phyloP scores from a whole-genome alignment of 1,284 basidiomycete genomes.

The Ganoderma resinaceum region DNA sequence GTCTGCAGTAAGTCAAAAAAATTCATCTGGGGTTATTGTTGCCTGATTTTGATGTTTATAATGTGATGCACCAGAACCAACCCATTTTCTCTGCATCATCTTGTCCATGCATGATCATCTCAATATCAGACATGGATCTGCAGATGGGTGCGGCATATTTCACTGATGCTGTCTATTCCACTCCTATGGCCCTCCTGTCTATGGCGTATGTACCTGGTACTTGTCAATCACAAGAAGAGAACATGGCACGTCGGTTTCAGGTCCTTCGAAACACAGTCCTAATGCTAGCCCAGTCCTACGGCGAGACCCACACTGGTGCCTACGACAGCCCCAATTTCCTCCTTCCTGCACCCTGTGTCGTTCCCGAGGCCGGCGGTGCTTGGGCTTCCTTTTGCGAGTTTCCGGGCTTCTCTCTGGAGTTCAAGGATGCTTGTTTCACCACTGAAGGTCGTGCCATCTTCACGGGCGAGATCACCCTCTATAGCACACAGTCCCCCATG shows the following conservation, averaged over 20 bases:
- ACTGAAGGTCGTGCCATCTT: not conserved
- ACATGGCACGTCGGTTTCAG: not conserved
- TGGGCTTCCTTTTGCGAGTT: not conserved
- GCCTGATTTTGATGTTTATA: not conserved
- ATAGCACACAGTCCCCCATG: too few relatives aligned
- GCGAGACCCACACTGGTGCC: not conserved
- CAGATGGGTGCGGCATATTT: not conserved
- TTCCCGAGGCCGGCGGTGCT: not conserved
- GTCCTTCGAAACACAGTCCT: not conserved
- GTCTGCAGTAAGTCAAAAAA: not conserved
- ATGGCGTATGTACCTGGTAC: not conserved
- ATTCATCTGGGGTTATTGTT: too few relatives aligned
- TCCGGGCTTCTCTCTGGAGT: not conserved
- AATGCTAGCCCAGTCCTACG: not conserved
- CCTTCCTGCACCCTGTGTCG: not conserved
- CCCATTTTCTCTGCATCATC: not conserved
- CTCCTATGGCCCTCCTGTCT: not conserved
- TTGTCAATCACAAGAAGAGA: not conserved
- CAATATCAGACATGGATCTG: too few relatives aligned
- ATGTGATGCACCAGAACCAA: not conserved
- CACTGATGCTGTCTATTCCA: not conserved
- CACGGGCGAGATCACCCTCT: not conserved
- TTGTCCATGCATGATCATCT: not conserved
- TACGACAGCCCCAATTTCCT: not conserved
- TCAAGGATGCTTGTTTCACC: not conserved